Conservation (phyloP, 1,284 basidiomycete genomes). For the Schizophyllum commune region DNA sequence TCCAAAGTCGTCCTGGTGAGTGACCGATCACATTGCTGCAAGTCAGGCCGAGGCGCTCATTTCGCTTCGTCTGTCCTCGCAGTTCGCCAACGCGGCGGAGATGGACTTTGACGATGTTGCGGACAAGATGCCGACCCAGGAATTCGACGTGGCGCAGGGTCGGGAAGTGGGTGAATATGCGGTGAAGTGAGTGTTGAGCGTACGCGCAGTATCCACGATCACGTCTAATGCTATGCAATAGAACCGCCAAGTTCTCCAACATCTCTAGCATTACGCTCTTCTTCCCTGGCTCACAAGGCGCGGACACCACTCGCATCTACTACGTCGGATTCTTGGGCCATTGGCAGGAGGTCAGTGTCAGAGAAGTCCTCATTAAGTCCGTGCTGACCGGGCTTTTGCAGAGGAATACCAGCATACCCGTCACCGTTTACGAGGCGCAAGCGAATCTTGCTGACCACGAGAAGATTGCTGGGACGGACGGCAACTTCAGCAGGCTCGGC, state of each 20-base stretch:
- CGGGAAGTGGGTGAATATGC: constrained; percentile 71
- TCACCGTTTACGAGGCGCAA: constrained; percentile 74
- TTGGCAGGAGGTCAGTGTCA: constrained; percentile 56
- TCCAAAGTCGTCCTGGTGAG: constrained; percentile 56
- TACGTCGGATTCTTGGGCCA: constrained; percentile 76
- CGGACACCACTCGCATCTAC: constrained; percentile 60
- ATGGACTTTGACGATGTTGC: constrained; percentile 72
- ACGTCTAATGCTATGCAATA: constrained; percentile 19
- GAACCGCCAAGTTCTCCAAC: constrained; percentile 72
- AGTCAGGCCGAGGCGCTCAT: background rate
- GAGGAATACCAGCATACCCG: constrained; percentile 20
- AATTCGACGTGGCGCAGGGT: constrained; percentile 57
- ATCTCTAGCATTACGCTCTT: constrained; percentile 67
- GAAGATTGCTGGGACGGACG: constrained; percentile 68
- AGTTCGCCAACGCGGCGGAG: constrained; percentile 66
- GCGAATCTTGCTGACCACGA: constrained; percentile 75
- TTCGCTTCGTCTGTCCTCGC: constrained; percentile 1
- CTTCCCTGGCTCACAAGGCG: constrained; percentile 67
- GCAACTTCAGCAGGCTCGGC: constrained; percentile 31
- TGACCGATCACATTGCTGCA: constrained; percentile 4
- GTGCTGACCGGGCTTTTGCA: background rate
- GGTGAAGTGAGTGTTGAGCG: constrained; percentile 41
- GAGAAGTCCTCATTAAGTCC: background rate
- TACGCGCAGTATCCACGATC: background rate
- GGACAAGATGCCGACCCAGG: constrained; percentile 55